Percentiles rank a stretch among this genome's conserved stretches.
phyloP scores from a whole-genome alignment of 768 basidiomycete genomes.

The Serendipita sp. region DNA sequence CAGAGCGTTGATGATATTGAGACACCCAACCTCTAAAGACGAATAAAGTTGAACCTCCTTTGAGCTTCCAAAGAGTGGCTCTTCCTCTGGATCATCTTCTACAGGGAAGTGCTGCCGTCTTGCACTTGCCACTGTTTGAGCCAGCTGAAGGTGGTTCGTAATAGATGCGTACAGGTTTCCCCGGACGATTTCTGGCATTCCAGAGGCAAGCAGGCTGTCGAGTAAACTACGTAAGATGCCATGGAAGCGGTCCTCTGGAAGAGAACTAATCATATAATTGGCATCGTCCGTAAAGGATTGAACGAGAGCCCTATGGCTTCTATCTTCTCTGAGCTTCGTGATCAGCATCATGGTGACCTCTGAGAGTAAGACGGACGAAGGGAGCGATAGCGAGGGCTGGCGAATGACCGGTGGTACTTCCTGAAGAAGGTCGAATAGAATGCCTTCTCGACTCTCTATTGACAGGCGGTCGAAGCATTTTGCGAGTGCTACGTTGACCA shows the following conservation, averaged over 20 bases:
- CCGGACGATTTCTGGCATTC: constrained; percentile 68
- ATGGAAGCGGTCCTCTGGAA: constrained; percentile 68
- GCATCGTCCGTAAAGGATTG: constrained; percentile 44
- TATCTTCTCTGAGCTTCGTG: constrained; percentile 76
- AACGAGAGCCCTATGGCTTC: constrained; percentile 49
- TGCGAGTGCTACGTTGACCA: constrained; percentile 70
- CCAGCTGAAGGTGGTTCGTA: constrained; percentile 78
- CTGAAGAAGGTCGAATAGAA: constrained; percentile 80
- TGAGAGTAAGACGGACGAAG: constrained; percentile 66
- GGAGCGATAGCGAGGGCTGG: constrained; percentile 46
- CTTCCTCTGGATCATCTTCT: neutral
- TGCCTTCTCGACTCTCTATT: constrained; percentile 66
- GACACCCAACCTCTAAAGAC: constrained; percentile 42
- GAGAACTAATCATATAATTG: constrained; percentile 34
- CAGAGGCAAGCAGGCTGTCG: constrained; percentile 58
- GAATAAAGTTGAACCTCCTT: constrained; percentile 13
- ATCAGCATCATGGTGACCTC: constrained; percentile 68
- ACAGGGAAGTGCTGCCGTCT: constrained; percentile 8
- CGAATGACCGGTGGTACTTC: constrained; percentile 57
- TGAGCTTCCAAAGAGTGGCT: neutral
- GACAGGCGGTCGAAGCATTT: constrained; percentile 77
- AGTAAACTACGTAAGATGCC: constrained; percentile 57
- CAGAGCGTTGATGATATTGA: constrained; percentile 46
- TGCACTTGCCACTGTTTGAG: constrained; percentile 26
- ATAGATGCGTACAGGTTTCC: constrained; percentile 90